Evolutionary conservation across 176 grass and related monocot genomes (phyloP).

Genomic region (Poa pratensis): DNA sequence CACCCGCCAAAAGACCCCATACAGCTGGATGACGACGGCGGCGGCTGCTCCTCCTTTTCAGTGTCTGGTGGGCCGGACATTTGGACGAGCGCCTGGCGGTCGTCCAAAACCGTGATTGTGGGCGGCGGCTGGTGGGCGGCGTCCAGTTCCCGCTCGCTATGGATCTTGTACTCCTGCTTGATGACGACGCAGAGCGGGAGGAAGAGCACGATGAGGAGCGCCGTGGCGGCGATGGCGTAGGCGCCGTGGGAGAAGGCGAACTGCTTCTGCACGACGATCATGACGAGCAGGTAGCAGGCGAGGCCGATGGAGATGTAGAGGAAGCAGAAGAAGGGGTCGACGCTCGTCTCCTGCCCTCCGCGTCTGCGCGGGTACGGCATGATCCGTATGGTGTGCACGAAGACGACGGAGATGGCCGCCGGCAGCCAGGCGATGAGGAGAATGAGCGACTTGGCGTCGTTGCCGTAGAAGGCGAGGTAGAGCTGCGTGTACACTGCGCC

Average conservation of each 20-base stretch:
- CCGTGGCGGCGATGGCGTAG: constrained; percentile 11
- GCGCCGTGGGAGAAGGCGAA: constrained; percentile 24
- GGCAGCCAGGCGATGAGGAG: constrained; percentile 52
- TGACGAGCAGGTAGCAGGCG: constrained; percentile 35
- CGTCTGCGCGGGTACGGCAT: constrained; percentile 29
- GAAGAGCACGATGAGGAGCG: constrained; percentile 22
- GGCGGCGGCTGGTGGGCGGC: neutral
- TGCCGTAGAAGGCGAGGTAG: constrained; percentile 72
- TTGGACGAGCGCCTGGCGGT: neutral
- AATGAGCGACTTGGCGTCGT: constrained; percentile 28
- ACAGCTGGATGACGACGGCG: neutral
- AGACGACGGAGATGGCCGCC: constrained; percentile 39
- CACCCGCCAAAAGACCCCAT: neutral
- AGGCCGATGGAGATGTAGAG: constrained; percentile 42
- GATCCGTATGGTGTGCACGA: constrained; percentile 51
- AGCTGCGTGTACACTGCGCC: constrained; percentile 84
- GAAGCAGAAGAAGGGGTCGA: constrained; percentile 32
- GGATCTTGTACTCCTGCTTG: constrained; percentile 28
- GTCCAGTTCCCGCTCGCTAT: neutral
- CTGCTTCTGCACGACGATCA: constrained; percentile 39
- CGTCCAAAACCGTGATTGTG: neutral
- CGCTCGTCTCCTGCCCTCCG: constrained; percentile 13
- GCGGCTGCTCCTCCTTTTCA: neutral
- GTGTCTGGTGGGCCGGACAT: neutral
- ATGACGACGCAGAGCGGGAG: constrained; percentile 22